Evolutionary conservation across 2,329 filamentous ascomycete genomes (phyloP).

Genomic region (Zasmidium cellare): DNA sequence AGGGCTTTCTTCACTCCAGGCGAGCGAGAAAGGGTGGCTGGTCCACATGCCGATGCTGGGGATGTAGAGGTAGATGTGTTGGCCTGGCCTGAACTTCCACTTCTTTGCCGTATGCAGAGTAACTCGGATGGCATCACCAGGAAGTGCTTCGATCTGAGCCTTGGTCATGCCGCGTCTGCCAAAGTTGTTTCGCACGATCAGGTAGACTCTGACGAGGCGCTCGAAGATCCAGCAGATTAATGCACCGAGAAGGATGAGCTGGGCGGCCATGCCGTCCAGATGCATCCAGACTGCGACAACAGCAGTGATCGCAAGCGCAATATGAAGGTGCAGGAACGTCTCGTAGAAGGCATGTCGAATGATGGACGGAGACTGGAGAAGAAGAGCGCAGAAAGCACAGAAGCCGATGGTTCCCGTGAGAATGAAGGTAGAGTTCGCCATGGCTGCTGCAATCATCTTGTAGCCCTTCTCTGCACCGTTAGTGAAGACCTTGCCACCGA

Average conservation of each 20-base stretch:
- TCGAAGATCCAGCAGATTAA: conserved; percentile 69
- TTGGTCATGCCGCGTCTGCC: conserved; percentile 63
- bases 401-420: conserved; percentile 64
- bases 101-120: conserved; percentile 73
- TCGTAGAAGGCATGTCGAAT: conserved; percentile 79
- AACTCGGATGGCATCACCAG: conserved; percentile 72
- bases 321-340: conserved; percentile 72
- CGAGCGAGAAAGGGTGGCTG: conserved; percentile 77
- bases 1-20: conserved; percentile 69
- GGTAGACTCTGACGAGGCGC: conserved; percentile 59
- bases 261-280: conserved; percentile 56
- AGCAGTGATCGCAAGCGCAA: conserved; percentile 60
- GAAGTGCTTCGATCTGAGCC: conserved; percentile 72
- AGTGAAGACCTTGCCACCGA: conserved; percentile 44
- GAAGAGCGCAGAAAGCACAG: conserved; percentile 61
- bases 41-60: conserved; percentile 70
- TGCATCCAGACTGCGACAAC: conserved; percentile 69
- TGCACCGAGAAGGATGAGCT: conserved; percentile 61
- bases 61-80: conserved; percentile 79
- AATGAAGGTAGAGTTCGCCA: conserved; percentile 50
- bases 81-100: conserved; percentile 73
- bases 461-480: conserved; percentile 50
- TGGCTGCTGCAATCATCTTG: conserved; percentile 43
- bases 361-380: conserved; percentile 68
- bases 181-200: conserved; percentile 65